phyloP scores from a whole-genome alignment of 768 basidiomycete genomes.

The Leucosporidium yakuticum region DNA sequence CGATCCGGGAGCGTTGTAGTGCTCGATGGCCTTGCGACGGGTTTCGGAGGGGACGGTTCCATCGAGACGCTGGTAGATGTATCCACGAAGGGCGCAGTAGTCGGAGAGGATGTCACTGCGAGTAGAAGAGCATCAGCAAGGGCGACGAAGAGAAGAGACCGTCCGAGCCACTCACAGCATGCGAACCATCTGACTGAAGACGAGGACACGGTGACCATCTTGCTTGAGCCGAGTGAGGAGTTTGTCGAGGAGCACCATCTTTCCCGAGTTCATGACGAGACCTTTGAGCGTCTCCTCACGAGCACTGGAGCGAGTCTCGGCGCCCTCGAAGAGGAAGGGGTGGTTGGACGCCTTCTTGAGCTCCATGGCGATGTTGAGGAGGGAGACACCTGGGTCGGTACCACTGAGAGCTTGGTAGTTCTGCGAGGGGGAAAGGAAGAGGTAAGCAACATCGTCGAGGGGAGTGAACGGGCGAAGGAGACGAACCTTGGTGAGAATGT shows the following conservation, averaged over 20 bases:
- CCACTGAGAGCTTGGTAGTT: conserved; percentile 86
- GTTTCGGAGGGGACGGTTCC: conserved; percentile 83
- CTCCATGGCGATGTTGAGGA: conserved; percentile 99
- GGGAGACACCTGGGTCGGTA: conserved; percentile 77
- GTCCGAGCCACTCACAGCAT: conserved; percentile 55
- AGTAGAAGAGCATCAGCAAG: neutral
- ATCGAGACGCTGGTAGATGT: conserved; percentile 88
- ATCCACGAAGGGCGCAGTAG: conserved; percentile 84
- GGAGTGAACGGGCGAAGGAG: neutral
- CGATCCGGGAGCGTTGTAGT: conserved; percentile 88
- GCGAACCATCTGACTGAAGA: conserved; percentile 97
- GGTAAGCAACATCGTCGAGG: conserved; percentile 11
- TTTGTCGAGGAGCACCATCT: conserved; percentile 97
- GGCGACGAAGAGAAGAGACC: neutral
- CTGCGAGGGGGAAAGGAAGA: conserved; percentile 45
- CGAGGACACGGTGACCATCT: conserved; percentile 93
- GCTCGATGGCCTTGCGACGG: conserved; percentile 90
- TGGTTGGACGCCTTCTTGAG: conserved; percentile 92
- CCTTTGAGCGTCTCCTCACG: conserved; percentile 83
- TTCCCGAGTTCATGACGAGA: conserved; percentile 97
- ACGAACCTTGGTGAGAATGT: conserved; percentile 81
- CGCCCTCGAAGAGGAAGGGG: conserved; percentile 95
- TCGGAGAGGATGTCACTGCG: conserved; percentile 82
- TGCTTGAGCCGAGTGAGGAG: conserved; percentile 78
- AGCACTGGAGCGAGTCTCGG: conserved; percentile 60